phyloP scores from a whole-genome alignment of 2,329 filamentous ascomycete genomes.

The Hypoxylon sp. region DNA sequence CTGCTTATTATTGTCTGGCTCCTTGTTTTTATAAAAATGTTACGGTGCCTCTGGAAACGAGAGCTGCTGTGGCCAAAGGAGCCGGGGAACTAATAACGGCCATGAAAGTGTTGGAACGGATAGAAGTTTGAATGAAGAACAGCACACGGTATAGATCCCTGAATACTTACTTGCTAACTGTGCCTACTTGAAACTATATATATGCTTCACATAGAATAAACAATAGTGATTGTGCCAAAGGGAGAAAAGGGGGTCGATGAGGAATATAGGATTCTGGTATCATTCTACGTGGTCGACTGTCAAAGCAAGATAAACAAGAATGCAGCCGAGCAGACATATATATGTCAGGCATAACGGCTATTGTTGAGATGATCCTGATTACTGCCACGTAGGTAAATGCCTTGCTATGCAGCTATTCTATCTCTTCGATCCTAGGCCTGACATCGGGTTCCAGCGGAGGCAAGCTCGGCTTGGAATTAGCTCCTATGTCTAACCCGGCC shows the following conservation, averaged over 20 bases:
- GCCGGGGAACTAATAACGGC: slow-evolving; percentile 40
- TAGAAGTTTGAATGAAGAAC: background rate
- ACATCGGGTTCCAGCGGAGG: slow-evolving; percentile 30
- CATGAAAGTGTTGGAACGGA: background rate
- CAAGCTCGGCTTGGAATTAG: slow-evolving; percentile 26
- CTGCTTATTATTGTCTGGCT: slow-evolving; percentile 72
- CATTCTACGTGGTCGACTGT: background rate
- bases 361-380: background rate
- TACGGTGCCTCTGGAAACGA: slow-evolving; percentile 68
- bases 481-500: slow-evolving; percentile 49
- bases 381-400: background rate
- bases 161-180: background rate
- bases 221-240: slow-evolving; percentile 7
- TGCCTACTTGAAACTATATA: no score
- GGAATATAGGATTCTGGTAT: background rate
- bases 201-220: background rate
- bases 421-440: slow-evolving; percentile 45
- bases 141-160: no score
- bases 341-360: background rate
- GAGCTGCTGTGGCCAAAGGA: slow-evolving; percentile 83
- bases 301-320: background rate
- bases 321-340: background rate
- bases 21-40: slow-evolving; percentile 73
- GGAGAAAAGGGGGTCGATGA: background rate
- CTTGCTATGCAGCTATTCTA: slow-evolving; percentile 36